A percentile compares a stretch with the other conserved stretches of the same genome.
Evolutionary conservation across 805 yeast species (phyloP).

Genomic region (Spathaspora girioi): DNA sequence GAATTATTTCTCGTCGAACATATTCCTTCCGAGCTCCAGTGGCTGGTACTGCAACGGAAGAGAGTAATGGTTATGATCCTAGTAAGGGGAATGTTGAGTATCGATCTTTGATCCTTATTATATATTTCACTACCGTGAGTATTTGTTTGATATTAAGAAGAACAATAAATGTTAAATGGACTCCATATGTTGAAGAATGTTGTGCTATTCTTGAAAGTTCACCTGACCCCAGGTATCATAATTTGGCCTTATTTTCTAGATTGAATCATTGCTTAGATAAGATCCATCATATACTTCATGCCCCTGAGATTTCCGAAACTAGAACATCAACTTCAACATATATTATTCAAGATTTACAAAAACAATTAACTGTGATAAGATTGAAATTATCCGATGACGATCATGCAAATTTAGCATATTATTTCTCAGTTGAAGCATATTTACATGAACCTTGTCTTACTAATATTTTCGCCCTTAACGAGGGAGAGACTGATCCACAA

Average conservation of each 20-base stretch:
- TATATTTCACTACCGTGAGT: conserved; percentile 60
- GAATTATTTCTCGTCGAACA: conserved; percentile 53
- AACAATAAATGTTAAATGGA: conserved; percentile 59
- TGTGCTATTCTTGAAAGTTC: conserved; percentile 44
- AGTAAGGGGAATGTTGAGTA: conserved; percentile 7
- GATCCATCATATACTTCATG: conserved; percentile 49
- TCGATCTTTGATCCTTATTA: conserved; percentile 49
- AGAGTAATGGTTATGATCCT: not conserved
- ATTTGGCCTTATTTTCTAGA: conserved; percentile 56
- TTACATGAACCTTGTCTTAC: conserved; percentile 53
- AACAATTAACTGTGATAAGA: conserved; percentile 39
- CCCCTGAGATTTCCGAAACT: conserved; percentile 21
- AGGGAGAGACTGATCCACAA: conserved; percentile 2
- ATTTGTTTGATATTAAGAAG: conserved; percentile 65
- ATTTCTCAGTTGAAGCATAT: conserved; percentile 63
- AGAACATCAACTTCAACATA: conserved; percentile 29
- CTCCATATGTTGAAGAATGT: conserved; percentile 60
- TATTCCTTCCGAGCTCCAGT: conserved; percentile 11
- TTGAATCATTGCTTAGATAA: conserved; percentile 60
- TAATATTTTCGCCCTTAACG: conserved; percentile 11
- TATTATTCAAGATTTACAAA: conserved; percentile 48
- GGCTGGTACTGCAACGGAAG: not conserved
- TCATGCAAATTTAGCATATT: conserved; percentile 46
- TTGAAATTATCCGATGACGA: conserved; percentile 34
- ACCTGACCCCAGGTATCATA: conserved; percentile 26